Evolutionary conservation across 805 yeast genomes (phyloP), one percentile per base, ranked within the genome.

Genomic region (Candida piceae): DNA sequence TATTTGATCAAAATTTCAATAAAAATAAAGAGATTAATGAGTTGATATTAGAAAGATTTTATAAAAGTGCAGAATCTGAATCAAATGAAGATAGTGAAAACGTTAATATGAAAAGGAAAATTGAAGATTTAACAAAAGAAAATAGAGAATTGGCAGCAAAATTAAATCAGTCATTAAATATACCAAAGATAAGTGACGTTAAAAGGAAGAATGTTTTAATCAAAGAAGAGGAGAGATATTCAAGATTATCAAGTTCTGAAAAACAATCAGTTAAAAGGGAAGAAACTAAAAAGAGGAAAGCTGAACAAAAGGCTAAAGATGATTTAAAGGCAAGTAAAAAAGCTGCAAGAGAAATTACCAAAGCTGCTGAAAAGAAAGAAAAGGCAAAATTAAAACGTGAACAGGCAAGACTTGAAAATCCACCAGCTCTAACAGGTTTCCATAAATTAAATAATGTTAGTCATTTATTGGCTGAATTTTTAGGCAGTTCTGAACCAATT

Each of bases 21-120:
- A 66, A 71, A 16, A 63, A 80, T 69, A 72, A 77, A 47, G 70
- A 60, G 18, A 66, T 84, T 31, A 82, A 81, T 46, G 76, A 72
- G 2, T 48, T 78, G 25, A 81, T 84, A 29, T 55, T 82, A 45
- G 70, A 67, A 9, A 60, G 90, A 36, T 83, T 76, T 49, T 66
- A 74, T 43, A 57, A 56, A 34, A 51, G 76, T 43, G 53, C 64
- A 41, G 72, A 70, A 35, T 57, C 67, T 41, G 44, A 70, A 47
- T 58, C 58, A 29, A 39, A 62, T 28, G 42, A 25, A 3, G 39
- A 36, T 9, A 45, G 27, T 19, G 32, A 34, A 12, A 50, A 35
- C n/a, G 27, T 22, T n/a, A 33, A 35, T 18, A 33, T 44, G 17
- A 34, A 46, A 38, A 35, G 45, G 42, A 47, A 54, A 17, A 50